Conservation (phyloP, 2,329 filamentous ascomycete species). For the Emmonsiellopsis sp. region DNA sequence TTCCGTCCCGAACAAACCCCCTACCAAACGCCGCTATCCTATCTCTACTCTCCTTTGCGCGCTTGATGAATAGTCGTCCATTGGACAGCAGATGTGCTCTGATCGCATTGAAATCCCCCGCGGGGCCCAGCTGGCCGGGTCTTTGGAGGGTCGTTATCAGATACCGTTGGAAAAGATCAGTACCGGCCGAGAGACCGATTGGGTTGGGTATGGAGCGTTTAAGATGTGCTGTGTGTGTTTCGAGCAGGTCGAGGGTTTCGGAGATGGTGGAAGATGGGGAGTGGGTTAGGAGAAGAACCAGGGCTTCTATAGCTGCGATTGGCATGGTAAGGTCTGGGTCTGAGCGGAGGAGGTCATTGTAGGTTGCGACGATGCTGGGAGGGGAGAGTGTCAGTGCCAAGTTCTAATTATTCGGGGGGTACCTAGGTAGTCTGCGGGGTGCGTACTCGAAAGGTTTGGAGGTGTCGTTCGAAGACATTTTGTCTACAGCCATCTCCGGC, state of each 20-base stretch:
- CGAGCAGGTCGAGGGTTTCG: conserved; percentile 83
- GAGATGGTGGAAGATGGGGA: conserved; percentile 78
- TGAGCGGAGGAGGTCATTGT: conserved; percentile 52
- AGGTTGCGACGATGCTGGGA: conserved; percentile 53
- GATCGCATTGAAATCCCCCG: conserved; percentile 71
- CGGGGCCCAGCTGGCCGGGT: conserved; percentile 41
- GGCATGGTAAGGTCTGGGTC: conserved; percentile 90
- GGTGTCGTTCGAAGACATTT: conserved; percentile 14
- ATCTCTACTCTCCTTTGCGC: conserved; percentile 76
- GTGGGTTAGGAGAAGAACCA: conserved; percentile 76
- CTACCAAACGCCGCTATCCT: conserved; percentile 73
- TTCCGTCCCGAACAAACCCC: conserved; percentile 68
- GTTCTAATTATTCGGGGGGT: not conserved
- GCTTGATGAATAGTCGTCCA: conserved; percentile 73
- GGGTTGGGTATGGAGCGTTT: conserved; percentile 76
- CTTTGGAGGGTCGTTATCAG: conserved; percentile 64
- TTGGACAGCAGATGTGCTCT: conserved; percentile 77
- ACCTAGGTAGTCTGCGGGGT: not conserved
- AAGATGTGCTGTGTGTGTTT: conserved; percentile 65
- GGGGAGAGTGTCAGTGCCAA: not conserved
- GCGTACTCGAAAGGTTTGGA: conserved; percentile 16
- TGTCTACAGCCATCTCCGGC: conserved; percentile 22
- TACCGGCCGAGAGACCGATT: conserved; percentile 85
- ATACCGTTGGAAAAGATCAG: conserved; percentile 91
- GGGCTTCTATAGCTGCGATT: conserved; percentile 83